phyloP scores from a whole-genome alignment of 2,329 filamentous ascomycete species.

The Phyllosticta citribraziliensis region DNA sequence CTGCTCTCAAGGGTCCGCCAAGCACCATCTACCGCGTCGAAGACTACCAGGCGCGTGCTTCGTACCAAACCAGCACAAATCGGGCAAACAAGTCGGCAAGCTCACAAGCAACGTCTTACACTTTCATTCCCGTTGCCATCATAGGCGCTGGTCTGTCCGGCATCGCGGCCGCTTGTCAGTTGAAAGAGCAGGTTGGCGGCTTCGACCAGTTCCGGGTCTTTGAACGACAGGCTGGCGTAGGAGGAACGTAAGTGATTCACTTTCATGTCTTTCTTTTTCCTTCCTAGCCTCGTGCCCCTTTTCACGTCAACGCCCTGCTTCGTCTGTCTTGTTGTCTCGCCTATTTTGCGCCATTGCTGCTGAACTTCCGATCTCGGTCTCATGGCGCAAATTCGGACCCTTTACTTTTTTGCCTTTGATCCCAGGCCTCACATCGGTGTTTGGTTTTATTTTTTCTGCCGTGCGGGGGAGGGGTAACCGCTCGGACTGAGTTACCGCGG shows the following conservation, averaged over 20 bases:
- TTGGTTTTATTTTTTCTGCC: not conserved
- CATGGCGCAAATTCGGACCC: not conserved
- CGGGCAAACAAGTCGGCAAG: not conserved
- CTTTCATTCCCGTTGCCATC: conserved; percentile 42
- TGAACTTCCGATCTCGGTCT: not conserved
- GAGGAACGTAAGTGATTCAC: conserved; percentile 38
- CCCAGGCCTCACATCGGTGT: not conserved
- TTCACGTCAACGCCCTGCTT: not conserved
- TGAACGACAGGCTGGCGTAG: conserved; percentile 47
- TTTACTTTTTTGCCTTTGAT: not conserved
- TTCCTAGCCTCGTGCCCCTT: not conserved
- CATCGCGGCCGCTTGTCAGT: conserved; percentile 50
- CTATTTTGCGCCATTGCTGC: not conserved
- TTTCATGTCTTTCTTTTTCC: not conserved
- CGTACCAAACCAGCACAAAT: not conserved
- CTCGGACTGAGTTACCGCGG: not conserved
- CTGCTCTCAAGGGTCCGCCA: not conserved
- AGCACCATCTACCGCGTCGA: not conserved
- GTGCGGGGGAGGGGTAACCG: not conserved
- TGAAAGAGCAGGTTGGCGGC: conserved; percentile 47
- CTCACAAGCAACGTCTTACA: not conserved
- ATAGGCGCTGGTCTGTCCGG: conserved; percentile 55
- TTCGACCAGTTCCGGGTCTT: conserved; percentile 53
- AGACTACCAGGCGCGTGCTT: not conserved
- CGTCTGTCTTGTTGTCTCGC: not conserved